Evolutionary conservation across 2,329 filamentous ascomycete species (phyloP).

Genomic region (Xylaria sp.): DNA sequence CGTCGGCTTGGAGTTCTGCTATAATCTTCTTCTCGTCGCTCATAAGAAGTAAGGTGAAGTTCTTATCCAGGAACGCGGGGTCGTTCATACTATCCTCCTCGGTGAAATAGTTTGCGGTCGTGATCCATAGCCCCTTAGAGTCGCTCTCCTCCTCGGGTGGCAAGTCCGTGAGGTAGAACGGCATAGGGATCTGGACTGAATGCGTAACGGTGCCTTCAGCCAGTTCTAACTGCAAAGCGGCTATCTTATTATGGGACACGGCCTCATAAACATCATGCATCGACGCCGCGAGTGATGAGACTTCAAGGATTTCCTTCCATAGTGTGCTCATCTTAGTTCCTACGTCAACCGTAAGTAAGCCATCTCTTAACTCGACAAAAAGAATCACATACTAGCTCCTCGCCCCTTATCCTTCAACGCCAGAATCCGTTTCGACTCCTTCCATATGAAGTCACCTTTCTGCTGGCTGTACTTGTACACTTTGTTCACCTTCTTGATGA

Average conservation of each 20-base stretch:
- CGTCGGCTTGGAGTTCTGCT: constrained; percentile 75
- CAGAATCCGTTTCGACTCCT: constrained; percentile 82
- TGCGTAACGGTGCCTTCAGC: constrained; percentile 60
- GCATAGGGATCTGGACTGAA: constrained; percentile 66
- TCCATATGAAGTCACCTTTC: constrained; percentile 86
- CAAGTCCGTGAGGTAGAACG: constrained; percentile 72
- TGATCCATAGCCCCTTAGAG: constrained; percentile 80
- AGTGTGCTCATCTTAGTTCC: constrained; percentile 64
- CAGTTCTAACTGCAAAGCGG: constrained; percentile 76
- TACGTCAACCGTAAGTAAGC: constrained; percentile 33
- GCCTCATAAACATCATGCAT: constrained; percentile 82
- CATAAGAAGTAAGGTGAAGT: constrained; percentile 84
- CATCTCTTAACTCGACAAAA: neutral
- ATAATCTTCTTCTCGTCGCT: constrained; percentile 77
- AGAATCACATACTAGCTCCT: constrained; percentile 51
- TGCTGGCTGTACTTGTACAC: constrained; percentile 92
- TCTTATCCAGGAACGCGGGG: constrained; percentile 73
- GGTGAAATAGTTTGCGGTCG: constrained; percentile 77
- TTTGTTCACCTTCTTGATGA: constrained; percentile 91
- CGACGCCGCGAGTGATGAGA: constrained; percentile 78
- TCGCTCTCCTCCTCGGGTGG: constrained; percentile 69
- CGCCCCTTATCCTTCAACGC: constrained; percentile 79
- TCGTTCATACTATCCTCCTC: constrained; percentile 70
- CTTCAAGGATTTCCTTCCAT: constrained; percentile 71
- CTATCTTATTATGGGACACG: constrained; percentile 83